Evolutionary conservation across 2,329 filamentous ascomycete genomes (phyloP), one percentile per base, ranked within the genome.

Genomic region (Curvularia sp.): DNA sequence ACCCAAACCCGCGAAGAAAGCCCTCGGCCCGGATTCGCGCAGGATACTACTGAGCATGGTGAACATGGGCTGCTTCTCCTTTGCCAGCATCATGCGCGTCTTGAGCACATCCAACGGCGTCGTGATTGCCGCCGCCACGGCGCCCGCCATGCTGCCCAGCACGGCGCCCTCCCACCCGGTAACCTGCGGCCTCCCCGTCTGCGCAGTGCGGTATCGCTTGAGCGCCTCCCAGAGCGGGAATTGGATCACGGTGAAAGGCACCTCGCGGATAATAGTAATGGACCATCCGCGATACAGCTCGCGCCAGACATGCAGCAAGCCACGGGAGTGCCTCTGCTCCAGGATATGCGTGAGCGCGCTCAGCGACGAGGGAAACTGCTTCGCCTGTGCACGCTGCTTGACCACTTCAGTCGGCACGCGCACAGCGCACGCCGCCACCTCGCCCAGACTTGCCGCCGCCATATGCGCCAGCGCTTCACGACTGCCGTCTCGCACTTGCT

Each of bases 61-160:
- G 32, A 80, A 75, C 63, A 87, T 83, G 12, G 82, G 84, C 74
- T 85, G 86, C 67, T 82, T 86, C 81, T 89, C 86, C 70, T 87
- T 84, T 13, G 91, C 89, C 67, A 99, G 81, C 95, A 99, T 99
- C 78, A 98, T 89, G 64, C 95, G 83, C 64, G 95, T 99, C 86
- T 99, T 99, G 66, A 99, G 82, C 61, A 99, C 95, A 79, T 99
- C 95, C 62, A 99, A 80, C 38, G 95, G 95, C 51, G 95, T 99
- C 23, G 95, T 99, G 58, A 94, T 75, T 0, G 86, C 94, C 0
- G 95, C 95, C 0, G 95, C 93, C 38, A 97, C 83, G 1, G 89
- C 93, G 0, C 95, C 95, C 0, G 92, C 88, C 34, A 93, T 73
- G 68, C 90, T 93, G 0, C 95, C 95, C 76, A 95, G 94, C 41